Evolutionary conservation across 2,329 filamentous ascomycete genomes (phyloP).

Genomic region (Balansia obtecta): DNA sequence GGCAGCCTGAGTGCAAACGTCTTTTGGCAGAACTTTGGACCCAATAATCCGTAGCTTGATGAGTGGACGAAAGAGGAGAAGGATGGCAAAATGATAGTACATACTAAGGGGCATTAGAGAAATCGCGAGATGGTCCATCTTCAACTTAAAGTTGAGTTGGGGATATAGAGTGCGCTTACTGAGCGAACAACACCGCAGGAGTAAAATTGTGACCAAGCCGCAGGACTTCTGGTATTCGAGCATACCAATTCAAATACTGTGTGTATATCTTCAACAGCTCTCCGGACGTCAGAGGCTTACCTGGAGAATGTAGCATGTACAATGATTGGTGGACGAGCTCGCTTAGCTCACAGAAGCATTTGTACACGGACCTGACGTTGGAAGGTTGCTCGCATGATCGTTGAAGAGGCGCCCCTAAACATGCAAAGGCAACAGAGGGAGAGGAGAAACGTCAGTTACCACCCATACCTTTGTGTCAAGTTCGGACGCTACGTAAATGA

Average conservation of each 20-base stretch:
- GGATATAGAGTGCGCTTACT: conserved; percentile 50
- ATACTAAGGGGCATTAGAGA: conserved; percentile 31
- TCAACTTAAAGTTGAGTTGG: too few relatives aligned
- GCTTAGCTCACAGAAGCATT: conserved; percentile 58
- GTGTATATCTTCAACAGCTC: conserved; percentile 53
- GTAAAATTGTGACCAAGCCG: conserved; percentile 56
- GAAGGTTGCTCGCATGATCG: conserved; percentile 48
- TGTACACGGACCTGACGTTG: conserved; percentile 56
- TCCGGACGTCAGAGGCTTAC: conserved; percentile 49
- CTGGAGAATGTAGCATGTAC: conserved; percentile 61
- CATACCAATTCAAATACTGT: conserved; percentile 61
- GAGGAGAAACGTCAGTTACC: not conserved
- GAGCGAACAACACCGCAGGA: conserved; percentile 59
- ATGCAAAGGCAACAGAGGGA: not conserved
- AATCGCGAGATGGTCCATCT: not conserved
- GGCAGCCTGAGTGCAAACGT: conserved; percentile 51
- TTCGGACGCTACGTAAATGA: not conserved
- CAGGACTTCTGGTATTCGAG: conserved; percentile 50
- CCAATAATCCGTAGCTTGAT: conserved; percentile 52
- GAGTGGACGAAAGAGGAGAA: conserved; percentile 62
- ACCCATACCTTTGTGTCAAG: not conserved
- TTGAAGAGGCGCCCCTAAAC: conserved; percentile 37
- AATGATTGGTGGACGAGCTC: conserved; percentile 62
- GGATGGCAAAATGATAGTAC: conserved; percentile 59
- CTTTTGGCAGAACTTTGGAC: conserved; percentile 49